Evolutionary conservation across 2,329 filamentous ascomycete species (phyloP), one percentile per base, ranked within the genome.

Genomic region (Fusarium guadeloupense): DNA sequence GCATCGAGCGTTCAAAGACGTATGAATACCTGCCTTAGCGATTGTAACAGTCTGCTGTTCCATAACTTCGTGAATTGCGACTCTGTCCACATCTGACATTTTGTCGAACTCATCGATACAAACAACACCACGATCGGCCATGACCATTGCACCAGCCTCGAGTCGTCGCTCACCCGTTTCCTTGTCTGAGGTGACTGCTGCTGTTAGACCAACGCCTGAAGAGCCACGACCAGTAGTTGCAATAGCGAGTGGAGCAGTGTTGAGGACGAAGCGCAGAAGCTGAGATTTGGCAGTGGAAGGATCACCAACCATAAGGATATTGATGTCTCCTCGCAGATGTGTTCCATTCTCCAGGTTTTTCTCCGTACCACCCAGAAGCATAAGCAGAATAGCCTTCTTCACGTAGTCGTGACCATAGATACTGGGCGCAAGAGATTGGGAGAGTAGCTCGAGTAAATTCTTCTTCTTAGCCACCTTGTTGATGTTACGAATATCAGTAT

Each of bases 61-160:
- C 95, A 99, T 99, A 66, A 99, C 95, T 91, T 99, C 95, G 85
- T 99, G 95, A 69, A 99, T 99, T 40, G 95, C 95, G 5, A 99
- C 95, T 74, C 95, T 88, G 77, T 99, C 95, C 54, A 98, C 89
- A 73, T 99, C 95, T 53, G 93, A 97, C 95, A 99, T 99, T 77
- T 99, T 99, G 81, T 99, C 95, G 68, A 99, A 99, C 72, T 99
- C 95, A 74, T 99, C 95, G 66, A 99, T 99, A 80, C 95, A 99
- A 28, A 99, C 95, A 10, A 99, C 94, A 68, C 95, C 95, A 62
- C 95, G 90, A 75, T 99, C 95, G 62, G 89, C 95, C 72, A 99
- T 91, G 58, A 99, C 95, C 95, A 99, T 99, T 64, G 95, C 95
- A 85, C 95, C 95, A 14, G 95, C 95, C 78, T 99, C 95, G 1